Evolutionary conservation across 768 basidiomycete genomes (phyloP), one percentile per base, ranked within the genome.

Genomic region (Cystoderma amianthinum): DNA sequence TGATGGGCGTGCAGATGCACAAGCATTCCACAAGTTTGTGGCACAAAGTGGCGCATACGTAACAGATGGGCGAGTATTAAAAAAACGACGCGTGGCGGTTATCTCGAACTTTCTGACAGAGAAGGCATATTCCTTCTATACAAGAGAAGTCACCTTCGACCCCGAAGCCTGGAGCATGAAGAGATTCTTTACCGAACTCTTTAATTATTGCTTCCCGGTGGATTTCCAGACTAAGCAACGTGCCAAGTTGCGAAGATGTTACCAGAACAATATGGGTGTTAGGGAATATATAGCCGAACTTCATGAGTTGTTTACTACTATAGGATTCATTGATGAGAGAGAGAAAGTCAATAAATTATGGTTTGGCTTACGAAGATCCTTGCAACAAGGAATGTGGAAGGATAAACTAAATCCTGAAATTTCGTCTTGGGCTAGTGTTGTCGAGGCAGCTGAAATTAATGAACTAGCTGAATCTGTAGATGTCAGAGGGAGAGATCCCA

Each of bases 191-290:
- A 17, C 41, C 2, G 57, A 52, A 20, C 12, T 68, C n/a, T 67
- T 63, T 40, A 51, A 66, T 16, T 62, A 62, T 18, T 64, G 65
- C 21, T 69, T 68, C 48, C 67, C 66, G 0, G 34, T 58, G 0
- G 50, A 61, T 20, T 61, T 49, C 39, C 21, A 48, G 2, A 35
- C 49, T 22, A 41, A 60, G 18, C 61, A 59, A 43, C 24, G 53
- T 0, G 44, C 53, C 5, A 56, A 57, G 20, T 47, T 71, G 0
- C 20, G 47, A 2, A 25, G 40, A 0, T 51, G 48, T 18, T 42
- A 39, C 16, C 67, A 71, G 30, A 48, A 55, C 3, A 44, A 54
- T 2, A 50, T 50, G 2, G 50, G 46, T 0, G 60, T 73, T 0
- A 36, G 49, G 0, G 60, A 60, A 3, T 71, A 60, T 43, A 48